Percentiles rank a stretch among this genome's conserved stretches.
phyloP scores from a whole-genome alignment of 83 land plant species.

The Picea abies region DNA sequence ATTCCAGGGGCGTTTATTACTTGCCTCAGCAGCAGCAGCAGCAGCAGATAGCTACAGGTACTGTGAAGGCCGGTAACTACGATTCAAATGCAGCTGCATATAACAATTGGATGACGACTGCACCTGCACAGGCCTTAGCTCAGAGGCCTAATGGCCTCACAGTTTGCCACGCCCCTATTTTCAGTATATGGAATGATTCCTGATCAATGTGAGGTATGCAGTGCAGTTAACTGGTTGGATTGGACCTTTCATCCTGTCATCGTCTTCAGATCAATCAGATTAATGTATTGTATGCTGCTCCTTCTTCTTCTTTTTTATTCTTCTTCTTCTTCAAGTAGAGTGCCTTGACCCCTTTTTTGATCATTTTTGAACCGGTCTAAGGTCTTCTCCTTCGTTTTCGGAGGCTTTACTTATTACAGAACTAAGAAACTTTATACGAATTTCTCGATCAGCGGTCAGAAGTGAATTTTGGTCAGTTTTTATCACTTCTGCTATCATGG shows the following conservation, averaged over 20 bases:
- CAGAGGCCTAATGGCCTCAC: slow-evolving; percentile 26
- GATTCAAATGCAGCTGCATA: slow-evolving; percentile 18
- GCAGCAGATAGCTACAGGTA: slow-evolving; percentile 1
- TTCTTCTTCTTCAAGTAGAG: neutral
- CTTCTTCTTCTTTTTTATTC: too few relatives aligned
- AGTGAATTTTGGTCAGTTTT: slow-evolving; percentile 15
- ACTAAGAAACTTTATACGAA: neutral
- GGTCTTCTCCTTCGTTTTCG: neutral
- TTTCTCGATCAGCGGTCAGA: neutral
- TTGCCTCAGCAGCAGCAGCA: slow-evolving; percentile 24
- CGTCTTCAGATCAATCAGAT: too few relatives aligned
- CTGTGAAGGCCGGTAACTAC: slow-evolving; percentile 15
- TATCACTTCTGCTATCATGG: slow-evolving; percentile 12
- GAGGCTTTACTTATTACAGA: neutral
- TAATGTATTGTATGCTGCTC: too few relatives aligned
- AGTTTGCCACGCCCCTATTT: slow-evolving; percentile 41
- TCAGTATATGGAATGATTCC: slow-evolving; percentile 62
- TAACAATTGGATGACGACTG: slow-evolving; percentile 35
- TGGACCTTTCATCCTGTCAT: too few relatives aligned
- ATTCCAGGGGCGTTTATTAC: slow-evolving; percentile 24
- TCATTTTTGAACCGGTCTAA: slow-evolving; percentile 6
- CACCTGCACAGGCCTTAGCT: slow-evolving; percentile 26
- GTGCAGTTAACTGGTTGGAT: neutral
- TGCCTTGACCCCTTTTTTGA: slow-evolving; percentile 9
- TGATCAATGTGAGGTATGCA: slow-evolving; percentile 15